phyloP scores from a whole-genome alignment of 2,329 filamentous ascomycete species.

The Ascomycota sp. region DNA sequence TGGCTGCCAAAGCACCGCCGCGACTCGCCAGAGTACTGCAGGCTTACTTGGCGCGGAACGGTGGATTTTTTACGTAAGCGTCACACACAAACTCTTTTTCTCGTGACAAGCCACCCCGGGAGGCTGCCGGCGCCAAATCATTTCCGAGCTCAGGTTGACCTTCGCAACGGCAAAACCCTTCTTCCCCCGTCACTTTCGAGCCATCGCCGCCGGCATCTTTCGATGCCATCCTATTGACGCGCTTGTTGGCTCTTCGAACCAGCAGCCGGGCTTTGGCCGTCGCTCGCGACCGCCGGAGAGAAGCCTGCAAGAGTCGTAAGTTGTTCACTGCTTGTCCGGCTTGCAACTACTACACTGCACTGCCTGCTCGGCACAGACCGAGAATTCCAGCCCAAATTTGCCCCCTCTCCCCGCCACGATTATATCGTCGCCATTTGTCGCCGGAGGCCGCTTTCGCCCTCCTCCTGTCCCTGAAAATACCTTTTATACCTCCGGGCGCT shows the following conservation, averaged over 20 bases:
- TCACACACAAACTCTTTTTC: constrained; percentile 4
- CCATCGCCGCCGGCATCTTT: constrained; percentile 3
- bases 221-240: constrained; percentile 6
- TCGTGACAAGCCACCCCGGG: constrained; percentile 2
- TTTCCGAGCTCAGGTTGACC: constrained; percentile 5
- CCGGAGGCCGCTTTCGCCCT: too few relatives aligned
- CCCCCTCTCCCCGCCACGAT: background rate
- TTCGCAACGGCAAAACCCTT: constrained; percentile 1
- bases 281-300: background rate
- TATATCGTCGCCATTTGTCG: background rate
- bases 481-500: background rate
- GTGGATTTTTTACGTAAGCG: constrained; percentile 3
- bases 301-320: background rate
- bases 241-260: background rate
- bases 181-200: background rate
- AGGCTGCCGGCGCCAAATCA: constrained; percentile 7
- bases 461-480: too few relatives aligned
- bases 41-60: background rate
- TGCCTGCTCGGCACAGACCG: constrained; percentile 2
- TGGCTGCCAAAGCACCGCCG: background rate
- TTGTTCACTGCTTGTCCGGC: background rate
- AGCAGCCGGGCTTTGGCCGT: background rate
- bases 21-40: background rate
- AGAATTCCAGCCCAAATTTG: constrained; percentile 2
- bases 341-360: too few relatives aligned